phyloP scores from a whole-genome alignment of 1,139 yeast genomes.

The Meyerozyma sp. region DNA sequence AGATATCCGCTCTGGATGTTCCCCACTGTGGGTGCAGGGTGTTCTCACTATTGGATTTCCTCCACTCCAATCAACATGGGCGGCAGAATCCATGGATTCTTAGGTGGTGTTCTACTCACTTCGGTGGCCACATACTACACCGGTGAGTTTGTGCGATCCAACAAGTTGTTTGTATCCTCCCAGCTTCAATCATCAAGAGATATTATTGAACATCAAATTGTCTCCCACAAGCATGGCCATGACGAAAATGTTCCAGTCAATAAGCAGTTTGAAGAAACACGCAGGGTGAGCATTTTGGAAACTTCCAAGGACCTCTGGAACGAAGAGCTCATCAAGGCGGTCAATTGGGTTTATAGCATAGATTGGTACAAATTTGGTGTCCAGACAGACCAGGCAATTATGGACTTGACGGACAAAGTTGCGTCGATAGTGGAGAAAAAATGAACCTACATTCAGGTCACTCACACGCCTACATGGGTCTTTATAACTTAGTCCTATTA shows the following conservation, averaged over 20 bases:
- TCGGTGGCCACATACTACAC: constrained; percentile 64
- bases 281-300: constrained; percentile 39
- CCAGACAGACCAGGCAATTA: constrained; percentile 30
- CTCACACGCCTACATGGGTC: too few relatives aligned
- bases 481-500: too few relatives aligned
- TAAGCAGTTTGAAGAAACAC: constrained; percentile 5
- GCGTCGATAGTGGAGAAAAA: constrained; percentile 18
- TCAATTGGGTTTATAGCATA: constrained; percentile 59
- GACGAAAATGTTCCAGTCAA: constrained; percentile 30
- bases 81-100: constrained; percentile 67
- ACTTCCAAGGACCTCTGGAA: constrained; percentile 82
- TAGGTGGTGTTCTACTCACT: constrained; percentile 60
- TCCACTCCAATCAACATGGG: constrained; percentile 31
- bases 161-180: constrained; percentile 41
- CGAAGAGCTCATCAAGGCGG: constrained; percentile 61
- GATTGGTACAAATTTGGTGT: constrained; percentile 45
- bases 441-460: constrained; percentile 1
- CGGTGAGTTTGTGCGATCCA: constrained; percentile 49
- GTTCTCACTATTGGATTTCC: background rate
- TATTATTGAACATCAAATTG: constrained; percentile 46
- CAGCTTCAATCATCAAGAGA: constrained; percentile 46
- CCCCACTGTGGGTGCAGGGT: background rate
- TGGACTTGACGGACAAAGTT: constrained; percentile 27
- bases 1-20: too few relatives aligned
- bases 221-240: constrained; percentile 32